phyloP scores from a whole-genome alignment of 768 basidiomycete genomes.

The Podaxis rugospora region DNA sequence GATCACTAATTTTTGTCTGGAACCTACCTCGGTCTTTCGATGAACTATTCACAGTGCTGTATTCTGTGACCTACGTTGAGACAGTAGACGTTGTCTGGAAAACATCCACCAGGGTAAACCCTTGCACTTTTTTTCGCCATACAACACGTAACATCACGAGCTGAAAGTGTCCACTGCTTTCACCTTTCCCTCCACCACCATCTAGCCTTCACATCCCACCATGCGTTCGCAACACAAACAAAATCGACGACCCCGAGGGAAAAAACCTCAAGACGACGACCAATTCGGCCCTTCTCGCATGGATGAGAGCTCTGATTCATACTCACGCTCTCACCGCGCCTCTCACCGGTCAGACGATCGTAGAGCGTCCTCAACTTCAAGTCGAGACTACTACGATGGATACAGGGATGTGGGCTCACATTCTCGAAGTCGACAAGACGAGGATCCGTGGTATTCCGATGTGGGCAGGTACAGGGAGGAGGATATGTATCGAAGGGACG shows the following conservation, averaged over 20 bases:
- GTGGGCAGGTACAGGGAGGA: constrained; percentile 41
- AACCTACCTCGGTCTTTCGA: background rate
- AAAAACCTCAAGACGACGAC: constrained; percentile 48
- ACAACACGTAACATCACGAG: constrained; percentile 29
- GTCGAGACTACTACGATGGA: constrained; percentile 38
- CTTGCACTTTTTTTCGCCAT: constrained; percentile 26
- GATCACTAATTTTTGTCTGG: background rate
- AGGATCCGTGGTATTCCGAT: constrained; percentile 50
- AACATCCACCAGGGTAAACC: constrained; percentile 20
- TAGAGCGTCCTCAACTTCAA: constrained; percentile 40
- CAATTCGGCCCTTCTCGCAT: constrained; percentile 45
- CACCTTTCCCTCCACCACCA: constrained; percentile 20
- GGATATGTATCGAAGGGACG: constrained; percentile 46
- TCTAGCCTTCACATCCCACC: constrained; percentile 17
- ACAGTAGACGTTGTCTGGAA: background rate
- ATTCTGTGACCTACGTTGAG: constrained; percentile 2
- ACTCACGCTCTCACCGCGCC: constrained; percentile 44
- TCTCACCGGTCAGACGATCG: constrained; percentile 45
- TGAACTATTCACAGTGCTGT: background rate
- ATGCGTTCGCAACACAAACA: constrained; percentile 41
- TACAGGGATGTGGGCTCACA: constrained; percentile 53
- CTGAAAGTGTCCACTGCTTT: constrained; percentile 13
- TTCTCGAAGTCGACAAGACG: constrained; percentile 48
- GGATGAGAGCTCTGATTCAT: constrained; percentile 48
- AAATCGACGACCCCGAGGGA: constrained; percentile 48